Base-by-base conservation (phyloP, 2,329 filamentous ascomycete genomes). In the Raffaelea arxii region DNA sequence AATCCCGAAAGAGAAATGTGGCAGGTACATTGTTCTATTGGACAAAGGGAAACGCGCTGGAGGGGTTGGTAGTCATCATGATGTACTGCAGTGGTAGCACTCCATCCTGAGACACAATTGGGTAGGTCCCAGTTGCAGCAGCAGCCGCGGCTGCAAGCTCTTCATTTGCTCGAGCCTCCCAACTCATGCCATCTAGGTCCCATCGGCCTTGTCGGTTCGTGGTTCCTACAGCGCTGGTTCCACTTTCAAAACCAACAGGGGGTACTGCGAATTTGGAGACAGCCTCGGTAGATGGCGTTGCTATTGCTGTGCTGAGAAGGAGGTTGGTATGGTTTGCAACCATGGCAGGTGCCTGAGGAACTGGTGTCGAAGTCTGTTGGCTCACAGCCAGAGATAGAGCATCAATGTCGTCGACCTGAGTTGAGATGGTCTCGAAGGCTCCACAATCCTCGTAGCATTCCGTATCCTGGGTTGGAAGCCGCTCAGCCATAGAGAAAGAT, bases 391-490 rank as follows among this genome's bases (percentile, higher is more conserved):
- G 74, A 58, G 81, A 85, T 2, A 86, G 66, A 0, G 80, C 81
- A 58, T 85, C 84, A 38, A 85, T 79, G 58, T 84, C 81, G 59
- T 86, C 83, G 1, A 81, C 80, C 54, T 86, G 76, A 6, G 68
- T 70, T n/a, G 75, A 75, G 44, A 81, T 70, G 5, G 74, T 65
- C 47, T 80, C 76, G 45, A 69, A 65, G 35, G 67, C 71, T 48
- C 71, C 64, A 43, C 71, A 65, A 54, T 75, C 77, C 57, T 88
- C 83, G 50, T 87, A 84, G 74, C 78, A 81, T 58, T 80, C 78
- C 4, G 73, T 71, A 53, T 82, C 77, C 41, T 76, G 69, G 21
- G 72, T 70, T 0, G 84, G 83, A 55, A 87, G 80, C 55, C 84
- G 81, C 59, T 89, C 84, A 14, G 89, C 70, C 39, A 67, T 61